Base-by-base conservation (phyloP, 371 early-diverging fungal genomes). In the Pancytospora epiphaga region DNA sequence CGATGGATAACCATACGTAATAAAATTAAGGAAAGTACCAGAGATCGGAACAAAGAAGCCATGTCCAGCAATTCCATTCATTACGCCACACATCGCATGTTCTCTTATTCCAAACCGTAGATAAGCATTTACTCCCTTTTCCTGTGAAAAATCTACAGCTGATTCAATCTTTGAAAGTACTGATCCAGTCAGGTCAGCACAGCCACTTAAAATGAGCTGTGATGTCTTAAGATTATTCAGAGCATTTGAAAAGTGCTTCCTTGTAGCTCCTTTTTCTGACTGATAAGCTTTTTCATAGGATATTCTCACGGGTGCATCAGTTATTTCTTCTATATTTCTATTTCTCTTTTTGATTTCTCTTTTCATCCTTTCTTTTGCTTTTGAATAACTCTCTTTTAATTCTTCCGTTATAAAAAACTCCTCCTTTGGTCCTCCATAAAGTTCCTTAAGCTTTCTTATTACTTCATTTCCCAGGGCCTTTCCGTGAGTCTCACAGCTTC, bases 21-120 rank as follows among this genome's bases (percentile, higher is more conserved):
- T 86, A 81, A 95, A 95, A 86, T 94, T 94, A 70, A 96, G 85
- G 86, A 94, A 96, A 27, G 95, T 94, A 68, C 90, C 89, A 65
- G 89, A 89, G 74, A 87, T 92, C 22, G 94, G 93, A 71, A 92
- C 88, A 57, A 87, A 76, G 43, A 58, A 62, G 62, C 92, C 91
- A 72, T 92, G 93, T 33, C 90, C 88, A 49, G 87, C 78, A 61
- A 95, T 84, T 68, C 98, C 98, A 84, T 95, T 96, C 85, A 89
- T 87, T 73, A 90, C 86, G 40, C 90, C 94, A 50, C 88, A 88
- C 98, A 98, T 98, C 58, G 88, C 93, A 81, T 96, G 97, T 83
- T 98, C 98, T 81, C 98, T 89, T 39, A 98, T 94, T 83, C 97
- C 97, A 80, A 86, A 96, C 66, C 90, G 88, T 70, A 96, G 77